Percentiles rank a stretch among this genome's conserved stretches.
These are phyloP conservation scores for Garcileccinum viscosum DNA, from an alignment of 1,284 basidiomycete genomes.

Conservation along the genomic window DNA sequence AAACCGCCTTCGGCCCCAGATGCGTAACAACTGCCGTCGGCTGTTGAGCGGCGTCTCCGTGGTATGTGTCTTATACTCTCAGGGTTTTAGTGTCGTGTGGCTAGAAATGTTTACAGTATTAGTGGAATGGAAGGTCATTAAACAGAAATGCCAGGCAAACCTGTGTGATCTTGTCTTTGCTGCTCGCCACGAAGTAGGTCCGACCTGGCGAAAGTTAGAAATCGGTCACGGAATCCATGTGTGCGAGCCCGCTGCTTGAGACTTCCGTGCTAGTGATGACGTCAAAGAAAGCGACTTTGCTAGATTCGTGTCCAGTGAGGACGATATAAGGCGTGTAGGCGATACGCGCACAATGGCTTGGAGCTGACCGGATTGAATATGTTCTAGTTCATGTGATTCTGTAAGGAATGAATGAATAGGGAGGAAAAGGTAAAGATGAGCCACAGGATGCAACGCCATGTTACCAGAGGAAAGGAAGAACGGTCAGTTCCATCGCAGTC, in stretches of 20 bases:
- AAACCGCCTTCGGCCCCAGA: constrained; percentile 98
- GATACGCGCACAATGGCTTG: constrained; percentile 92
- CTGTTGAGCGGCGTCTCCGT: constrained; percentile 98
- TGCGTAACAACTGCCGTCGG: constrained; percentile 87
- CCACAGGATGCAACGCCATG: background rate
- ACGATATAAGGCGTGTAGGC: constrained; percentile 82
- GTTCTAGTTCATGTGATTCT: constrained; percentile 78
- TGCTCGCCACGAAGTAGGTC: constrained; percentile 95
- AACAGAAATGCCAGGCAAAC: constrained; percentile 51
- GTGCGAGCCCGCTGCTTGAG: constrained; percentile 81
- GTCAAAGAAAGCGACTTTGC: constrained; percentile 91
- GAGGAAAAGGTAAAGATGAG: constrained; percentile 6
- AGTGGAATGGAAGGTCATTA: background rate
- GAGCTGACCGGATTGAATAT: constrained; percentile 91
- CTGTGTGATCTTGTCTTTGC: constrained; percentile 96
- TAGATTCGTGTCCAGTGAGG: constrained; percentile 94
- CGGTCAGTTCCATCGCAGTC: constrained; percentile 80
- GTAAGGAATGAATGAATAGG: constrained; percentile 3
- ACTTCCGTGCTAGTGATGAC: constrained; percentile 89
- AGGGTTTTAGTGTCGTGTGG: constrained; percentile 91
- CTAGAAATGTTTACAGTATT: constrained; percentile 45
- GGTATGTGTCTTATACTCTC: constrained; percentile 86
- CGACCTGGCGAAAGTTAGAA: constrained; percentile 90
- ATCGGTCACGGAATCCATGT: constrained; percentile 88
- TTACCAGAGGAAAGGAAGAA: constrained; percentile 35